A percentile compares a stretch with the other conserved stretches of the same genome.
These are phyloP conservation scores for Pyrenophora graminea DNA, from an alignment of 2,329 filamentous ascomycete species.

Conservation along the genomic window DNA sequence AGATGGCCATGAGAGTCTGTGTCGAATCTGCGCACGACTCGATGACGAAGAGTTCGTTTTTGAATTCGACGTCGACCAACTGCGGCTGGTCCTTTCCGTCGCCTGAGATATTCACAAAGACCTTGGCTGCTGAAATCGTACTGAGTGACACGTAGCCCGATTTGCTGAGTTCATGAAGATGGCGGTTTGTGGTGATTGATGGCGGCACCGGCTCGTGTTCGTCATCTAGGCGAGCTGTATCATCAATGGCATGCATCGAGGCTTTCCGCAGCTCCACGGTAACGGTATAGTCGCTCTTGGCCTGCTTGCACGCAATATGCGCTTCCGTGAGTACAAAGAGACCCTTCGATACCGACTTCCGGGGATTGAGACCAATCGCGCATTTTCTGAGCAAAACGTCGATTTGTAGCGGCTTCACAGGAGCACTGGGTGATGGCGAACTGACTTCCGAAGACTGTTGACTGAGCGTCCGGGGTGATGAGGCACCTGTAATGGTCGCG, in stretches of 20 bases:
- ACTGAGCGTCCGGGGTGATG: conserved; percentile 52
- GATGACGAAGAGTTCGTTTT: conserved; percentile 83
- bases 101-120: conserved; percentile 64
- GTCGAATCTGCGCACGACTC: conserved; percentile 98
- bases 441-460: conserved; percentile 37
- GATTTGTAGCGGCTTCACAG: conserved; percentile 58
- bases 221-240: conserved; percentile 57
- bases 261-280: conserved; percentile 75
- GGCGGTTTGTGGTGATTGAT: conserved; percentile 41
- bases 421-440: conserved; percentile 19
- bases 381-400: conserved; percentile 82
- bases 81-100: conserved; percentile 63
- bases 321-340: conserved; percentile 79
- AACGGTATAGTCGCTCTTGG: conserved; percentile 67
- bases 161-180: conserved; percentile 57
- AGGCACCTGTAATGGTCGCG: conserved; percentile 71
- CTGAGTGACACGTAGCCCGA: conserved; percentile 85
- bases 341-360: conserved; percentile 74
- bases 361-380: conserved; percentile 81
- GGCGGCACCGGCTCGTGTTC: conserved; percentile 17
- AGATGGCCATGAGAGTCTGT: conserved; percentile 80
- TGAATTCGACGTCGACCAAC: conserved; percentile 76
- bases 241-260: conserved; percentile 81
- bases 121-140: conserved; percentile 80
- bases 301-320: conserved; percentile 69